A percentile compares a stretch with the other conserved stretches of the same genome.
These are phyloP conservation scores for Henckelia pumila DNA, from an alignment of 257 asterid species.

Conservation along the genomic window DNA sequence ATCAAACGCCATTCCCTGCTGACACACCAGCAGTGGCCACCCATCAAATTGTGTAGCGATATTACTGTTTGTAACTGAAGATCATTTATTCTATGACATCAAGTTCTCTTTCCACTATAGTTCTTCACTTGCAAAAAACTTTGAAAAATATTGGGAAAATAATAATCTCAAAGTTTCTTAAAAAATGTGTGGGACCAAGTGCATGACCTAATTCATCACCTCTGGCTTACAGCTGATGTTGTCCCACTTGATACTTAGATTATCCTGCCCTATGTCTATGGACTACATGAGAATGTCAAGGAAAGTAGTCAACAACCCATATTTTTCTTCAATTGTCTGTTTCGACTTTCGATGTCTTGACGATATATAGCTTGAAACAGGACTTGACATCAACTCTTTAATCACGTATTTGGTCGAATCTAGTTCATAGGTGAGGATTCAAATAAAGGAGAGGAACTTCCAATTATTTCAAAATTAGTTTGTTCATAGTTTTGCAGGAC, in stretches of 20 bases:
- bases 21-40: background rate
- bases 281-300: too few relatives aligned
- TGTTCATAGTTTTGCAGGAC: background rate
- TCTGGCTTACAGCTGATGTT: background rate
- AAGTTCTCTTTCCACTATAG: constrained; percentile 4
- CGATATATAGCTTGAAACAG: background rate
- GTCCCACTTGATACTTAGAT: background rate
- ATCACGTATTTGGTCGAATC: background rate
- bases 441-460: background rate
- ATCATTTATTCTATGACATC: background rate
- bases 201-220: background rate
- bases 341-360: background rate
- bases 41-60: constrained; percentile 16
- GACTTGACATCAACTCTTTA: background rate
- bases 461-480: too few relatives aligned
- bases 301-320: background rate
- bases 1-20: background rate
- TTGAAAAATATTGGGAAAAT: too few relatives aligned
- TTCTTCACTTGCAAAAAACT: background rate
- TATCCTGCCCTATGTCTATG: background rate
- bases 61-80: background rate
- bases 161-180: background rate
- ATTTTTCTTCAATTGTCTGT: background rate
- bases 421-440: background rate
- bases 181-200: background rate